Evolutionary conservation across 352 stramenopile species (phyloP), one percentile per base, ranked within the genome.

Genomic region (Phytopythium ostracodes): DNA sequence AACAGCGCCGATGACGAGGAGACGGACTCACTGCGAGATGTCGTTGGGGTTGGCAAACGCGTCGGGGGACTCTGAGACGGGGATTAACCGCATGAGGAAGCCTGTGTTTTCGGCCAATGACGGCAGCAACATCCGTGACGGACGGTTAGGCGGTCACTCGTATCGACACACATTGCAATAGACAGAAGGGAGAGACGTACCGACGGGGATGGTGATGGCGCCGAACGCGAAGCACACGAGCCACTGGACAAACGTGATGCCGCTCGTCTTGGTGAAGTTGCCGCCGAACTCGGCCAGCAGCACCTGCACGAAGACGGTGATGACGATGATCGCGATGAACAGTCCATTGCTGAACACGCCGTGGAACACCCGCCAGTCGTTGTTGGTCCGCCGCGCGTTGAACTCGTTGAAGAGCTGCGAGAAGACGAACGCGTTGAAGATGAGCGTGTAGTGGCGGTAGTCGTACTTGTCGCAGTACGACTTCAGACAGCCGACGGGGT

Each of bases 371-470:
- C 95, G 97, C 86, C 94, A 98, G 62, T 98, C 84, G 68, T 98
- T 96, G 71, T 97, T 94, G 61, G 98, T 98, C 35, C 70, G 75
- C 15, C 82, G 81, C 27, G 83, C 76, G 46, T 94, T 94, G 68
- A 94, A 90, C 59, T 94, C 85, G 66, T 94, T 94, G 62, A 94
- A 99, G 31, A 99, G 72, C 76, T 99, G 95, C 31, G 86, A 89
- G 64, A 99, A 98, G 9, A 99, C 96, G 71, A 99, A 99, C 24
- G 94, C 92, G 73, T 99, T 99, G 85, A 99, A 99, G 68, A 99
- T 87, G 53, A 99, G 77, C 6, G 96, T 98, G 74, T 97, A 98
- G 77, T 99, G 97, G 38, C 88, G 73, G 51, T 92, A 94, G 70
- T 97, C 75, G 83, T 96, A 81, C 49, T 65, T 18, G 22, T 56